phyloP scores from a whole-genome alignment of 495 filamentous ascomycete genomes.

The Podospora pseudocomata region DNA sequence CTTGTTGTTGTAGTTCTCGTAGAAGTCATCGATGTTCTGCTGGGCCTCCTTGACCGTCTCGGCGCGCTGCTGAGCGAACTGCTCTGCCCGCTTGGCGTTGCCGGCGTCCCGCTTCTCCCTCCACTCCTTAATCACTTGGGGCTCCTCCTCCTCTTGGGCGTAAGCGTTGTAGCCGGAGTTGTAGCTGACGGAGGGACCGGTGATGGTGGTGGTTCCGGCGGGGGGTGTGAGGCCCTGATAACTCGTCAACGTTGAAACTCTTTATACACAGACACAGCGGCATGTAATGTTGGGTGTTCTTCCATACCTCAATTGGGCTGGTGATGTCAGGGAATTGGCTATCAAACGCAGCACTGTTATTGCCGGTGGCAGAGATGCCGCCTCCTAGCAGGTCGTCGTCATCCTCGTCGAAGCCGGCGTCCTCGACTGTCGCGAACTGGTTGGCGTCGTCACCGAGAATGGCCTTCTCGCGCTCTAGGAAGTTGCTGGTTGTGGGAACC shows the following conservation, averaged over 20 bases:
- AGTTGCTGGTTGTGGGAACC: conserved; percentile 62
- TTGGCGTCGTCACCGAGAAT: conserved; percentile 86
- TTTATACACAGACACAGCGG: neutral
- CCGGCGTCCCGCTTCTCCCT: conserved; percentile 78
- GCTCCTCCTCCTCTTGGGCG: conserved; percentile 67
- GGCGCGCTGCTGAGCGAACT: conserved; percentile 70
- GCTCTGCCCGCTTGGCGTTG: conserved; percentile 70
- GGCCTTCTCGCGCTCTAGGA: conserved; percentile 85
- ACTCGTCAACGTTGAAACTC: conserved; percentile 24
- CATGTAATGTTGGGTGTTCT: neutral
- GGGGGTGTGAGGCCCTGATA: conserved; percentile 76
- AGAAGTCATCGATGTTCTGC: conserved; percentile 94
- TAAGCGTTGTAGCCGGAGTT: conserved; percentile 61
- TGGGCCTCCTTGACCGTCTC: conserved; percentile 82
- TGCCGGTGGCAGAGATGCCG: conserved; percentile 47
- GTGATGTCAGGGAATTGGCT: conserved; percentile 83
- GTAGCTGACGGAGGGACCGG: conserved; percentile 64
- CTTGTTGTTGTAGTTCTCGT: conserved; percentile 98
- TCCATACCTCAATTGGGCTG: conserved; percentile 71
- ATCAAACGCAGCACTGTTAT: conserved; percentile 72
- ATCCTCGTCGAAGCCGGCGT: conserved; percentile 62
- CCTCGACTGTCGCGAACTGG: conserved; percentile 78
- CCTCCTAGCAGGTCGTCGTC: conserved; percentile 79
- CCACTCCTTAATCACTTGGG: conserved; percentile 88
- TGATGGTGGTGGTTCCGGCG: conserved; percentile 91